Base-by-base conservation (phyloP, 2,329 filamentous ascomycete genomes). In the Nemania bipapillata region DNA sequence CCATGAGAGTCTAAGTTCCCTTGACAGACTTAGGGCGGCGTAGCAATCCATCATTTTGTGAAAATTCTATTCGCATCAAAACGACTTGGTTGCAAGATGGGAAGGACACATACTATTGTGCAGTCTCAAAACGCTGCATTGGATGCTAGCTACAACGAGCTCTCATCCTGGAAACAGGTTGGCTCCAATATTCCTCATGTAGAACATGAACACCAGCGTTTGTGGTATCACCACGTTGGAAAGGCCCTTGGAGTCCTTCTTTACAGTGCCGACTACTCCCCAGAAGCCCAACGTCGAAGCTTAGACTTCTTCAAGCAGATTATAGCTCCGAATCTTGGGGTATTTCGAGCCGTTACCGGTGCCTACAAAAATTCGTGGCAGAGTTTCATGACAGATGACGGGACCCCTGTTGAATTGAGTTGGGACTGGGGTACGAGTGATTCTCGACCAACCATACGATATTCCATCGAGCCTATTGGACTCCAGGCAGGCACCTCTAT, bases 311-410 rank as follows among this genome's bases (percentile, higher is more conserved):
- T 69, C 47, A 45, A 9, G 32, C 32, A 58, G 3, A 1, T 54
- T 22, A 17, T 69, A n/a, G 66, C 62, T 1, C 62, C 37, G 2
- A 52, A 56, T n/a, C 56, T 69, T 15, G 66, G 66, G 4, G 32
- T 35, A 2, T 69, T 66, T 26, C 64, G n/a, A 4, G 6, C 30
- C 2, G 6, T 6, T 1, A 5, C 1, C 8, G 22, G 9, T 7
- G 9, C 12, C 15, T 35, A 40, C 7, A 28, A 24, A 26, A 3
- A 6, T 0, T 15, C 52, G 12, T 69, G 63, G 66, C 1, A 60
- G 15, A 69, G 66, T 24, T 70, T 70, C 28, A 68, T 68, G 68
- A 65, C 68, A 17, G 65, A 70, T 37, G 64, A 67, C 1, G 59
- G 59, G 1, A 22, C 17, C 1, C 68, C 68, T 24, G 17, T 70